A percentile compares a stretch with the other conserved stretches of the same genome.
These are phyloP conservation scores for Starmerella apicola DNA, from an alignment of 805 yeast genomes.

Conservation along the genomic window DNA sequence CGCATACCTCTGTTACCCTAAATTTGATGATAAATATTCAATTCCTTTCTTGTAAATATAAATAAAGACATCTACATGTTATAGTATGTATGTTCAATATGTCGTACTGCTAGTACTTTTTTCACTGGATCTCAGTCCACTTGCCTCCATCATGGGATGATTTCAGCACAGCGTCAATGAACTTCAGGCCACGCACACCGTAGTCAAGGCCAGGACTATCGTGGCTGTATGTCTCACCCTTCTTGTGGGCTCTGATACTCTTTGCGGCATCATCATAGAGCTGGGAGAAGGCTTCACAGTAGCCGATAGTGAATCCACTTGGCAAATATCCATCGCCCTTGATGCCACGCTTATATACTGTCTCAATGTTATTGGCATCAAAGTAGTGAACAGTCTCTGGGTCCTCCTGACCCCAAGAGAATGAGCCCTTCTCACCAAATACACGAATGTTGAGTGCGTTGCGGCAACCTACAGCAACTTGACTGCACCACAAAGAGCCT, in stretches of 20 bases:
- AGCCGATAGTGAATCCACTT: slow-evolving; percentile 6
- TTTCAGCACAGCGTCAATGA: slow-evolving; percentile 3
- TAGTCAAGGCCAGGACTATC: slow-evolving; percentile 2
- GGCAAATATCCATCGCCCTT: slow-evolving; percentile 3
- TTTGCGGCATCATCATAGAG: slow-evolving; percentile 1
- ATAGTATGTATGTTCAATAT: too few relatives aligned
- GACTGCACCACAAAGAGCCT: slow-evolving; percentile 8
- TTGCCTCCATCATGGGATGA: not conserved
- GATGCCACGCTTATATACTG: not conserved
- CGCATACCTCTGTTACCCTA: too few relatives aligned
- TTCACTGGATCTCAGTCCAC: too few relatives aligned
- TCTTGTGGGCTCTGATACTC: not conserved
- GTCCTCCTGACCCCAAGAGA: slow-evolving; percentile 1
- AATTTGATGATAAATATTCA: too few relatives aligned
- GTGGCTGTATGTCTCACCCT: not conserved
- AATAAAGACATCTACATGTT: too few relatives aligned
- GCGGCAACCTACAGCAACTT: slow-evolving; percentile 4
- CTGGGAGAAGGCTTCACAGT: slow-evolving; percentile 3
- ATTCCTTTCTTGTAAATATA: too few relatives aligned
- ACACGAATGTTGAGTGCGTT: slow-evolving; percentile 2
- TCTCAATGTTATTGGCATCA: not conserved
- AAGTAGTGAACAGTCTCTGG: not conserved
- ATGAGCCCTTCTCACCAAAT: slow-evolving; percentile 4
- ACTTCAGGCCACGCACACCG: slow-evolving; percentile 3
- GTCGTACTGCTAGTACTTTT: too few relatives aligned